Base-by-base conservation (phyloP, 306 rosid genomes). In the Mimosa pudica region DNA sequence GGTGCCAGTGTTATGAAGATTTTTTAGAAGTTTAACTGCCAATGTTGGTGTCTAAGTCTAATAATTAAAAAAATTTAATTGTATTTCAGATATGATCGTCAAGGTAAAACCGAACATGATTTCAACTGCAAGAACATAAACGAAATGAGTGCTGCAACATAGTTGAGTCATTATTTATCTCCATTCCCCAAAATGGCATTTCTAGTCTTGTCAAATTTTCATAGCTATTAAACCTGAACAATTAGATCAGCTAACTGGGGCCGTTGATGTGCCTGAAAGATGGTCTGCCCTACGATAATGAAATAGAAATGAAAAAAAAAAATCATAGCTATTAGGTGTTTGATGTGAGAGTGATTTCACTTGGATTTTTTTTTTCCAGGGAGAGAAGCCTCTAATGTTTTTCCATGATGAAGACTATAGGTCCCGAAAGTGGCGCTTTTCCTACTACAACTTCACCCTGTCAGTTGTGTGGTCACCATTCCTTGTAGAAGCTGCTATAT, bases 401-500 rank as follows among this genome's bases (percentile, higher is more conserved):
- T 96, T 90, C 88, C 99, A 93, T 13, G 99, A 96, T 58, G 87
- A 89, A 87, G 94, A 86, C 61, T 91, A 91, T 80, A 93, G 83
- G 88, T 84, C 87, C 77, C 88, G 85, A 86, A 83, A 88, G 83
- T 96, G 99, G 99, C 76, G 76, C 75, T 96, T 96, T 64, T 91
- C 88, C 42, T 84, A 86, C 0, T 86, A 90, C 89, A 93, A 93
- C 87, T 89, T 91, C 78, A 85, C 79, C 1, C 0, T 93, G 63
- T 86, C 94, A 10, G 94, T 87, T 79, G 48, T 93, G 63, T 96
- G 94, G 93, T 90, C 99, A 72, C 99, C 99, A 17, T 96, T 85
- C 82, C 97, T 96, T 70, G 94, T 89, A 49, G 77, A 91, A 84
- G 97, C 99, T 30, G 91, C 89, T 71, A 93, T 96, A 38, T 96